Percentiles rank a stretch among this genome's conserved stretches.
Conservation (phyloP, 2,329 filamentous ascomycete genomes). For the Lasiodiplodia sp. region DNA sequence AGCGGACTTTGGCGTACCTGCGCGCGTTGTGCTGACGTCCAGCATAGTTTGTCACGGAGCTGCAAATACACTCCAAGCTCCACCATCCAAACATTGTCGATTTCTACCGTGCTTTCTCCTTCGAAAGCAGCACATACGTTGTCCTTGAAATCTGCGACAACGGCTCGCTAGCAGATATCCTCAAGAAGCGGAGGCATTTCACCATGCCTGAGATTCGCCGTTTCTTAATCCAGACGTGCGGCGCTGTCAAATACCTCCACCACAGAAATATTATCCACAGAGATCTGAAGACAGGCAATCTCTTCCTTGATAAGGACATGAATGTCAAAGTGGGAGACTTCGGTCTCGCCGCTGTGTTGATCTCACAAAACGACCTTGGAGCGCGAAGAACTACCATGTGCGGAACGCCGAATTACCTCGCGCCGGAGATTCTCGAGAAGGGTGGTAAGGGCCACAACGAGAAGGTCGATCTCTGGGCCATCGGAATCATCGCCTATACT, state of each 20-base stretch:
- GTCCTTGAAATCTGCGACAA: slow-evolving; percentile 94
- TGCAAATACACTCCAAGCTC: slow-evolving; percentile 99
- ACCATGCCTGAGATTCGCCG: slow-evolving; percentile 94
- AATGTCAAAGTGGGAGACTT: slow-evolving; percentile 99
- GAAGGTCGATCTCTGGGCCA: slow-evolving; percentile 97
- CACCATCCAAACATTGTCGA: slow-evolving; percentile 94
- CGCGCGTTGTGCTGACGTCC: slow-evolving; percentile 30
- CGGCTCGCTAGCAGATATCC: slow-evolving; percentile 96
- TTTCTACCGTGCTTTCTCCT: slow-evolving; percentile 93
- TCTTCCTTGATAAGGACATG: slow-evolving; percentile 94
- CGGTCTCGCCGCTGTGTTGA: slow-evolving; percentile 87
- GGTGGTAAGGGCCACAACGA: slow-evolving; percentile 94
- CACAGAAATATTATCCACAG: slow-evolving; percentile 94
- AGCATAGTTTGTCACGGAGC: slow-evolving; percentile 74
- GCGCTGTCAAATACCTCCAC: slow-evolving; percentile 98
- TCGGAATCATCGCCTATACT: slow-evolving; percentile 98
- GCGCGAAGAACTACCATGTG: slow-evolving; percentile 91
- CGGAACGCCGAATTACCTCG: slow-evolving; percentile 97
- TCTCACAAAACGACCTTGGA: slow-evolving; percentile 89
- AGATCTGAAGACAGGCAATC: slow-evolving; percentile 97
- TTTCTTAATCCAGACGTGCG: slow-evolving; percentile 93
- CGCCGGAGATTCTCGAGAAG: slow-evolving; percentile 94
- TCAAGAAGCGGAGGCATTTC: slow-evolving; percentile 87
- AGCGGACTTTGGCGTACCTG: neutral
- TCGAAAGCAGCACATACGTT: slow-evolving; percentile 87